These are phyloP conservation scores for Pestalotiopsis sp. DNA, from an alignment of 2,329 filamentous ascomycete species.

Conservation along the genomic window DNA sequence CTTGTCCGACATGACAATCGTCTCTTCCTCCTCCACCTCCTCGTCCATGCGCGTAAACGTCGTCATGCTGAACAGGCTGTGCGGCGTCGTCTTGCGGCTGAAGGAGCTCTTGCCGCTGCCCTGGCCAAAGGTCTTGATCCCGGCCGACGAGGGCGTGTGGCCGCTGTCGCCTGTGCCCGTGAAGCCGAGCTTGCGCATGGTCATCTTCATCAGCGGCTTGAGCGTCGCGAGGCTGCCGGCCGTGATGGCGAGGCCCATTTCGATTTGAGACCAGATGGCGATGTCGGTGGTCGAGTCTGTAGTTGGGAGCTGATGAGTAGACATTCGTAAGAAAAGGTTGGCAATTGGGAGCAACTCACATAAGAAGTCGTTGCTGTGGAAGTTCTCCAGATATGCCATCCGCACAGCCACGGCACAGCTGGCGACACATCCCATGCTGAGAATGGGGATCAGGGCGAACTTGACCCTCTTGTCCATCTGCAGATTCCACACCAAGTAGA, in stretches of 20 bases:
- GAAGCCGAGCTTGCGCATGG: not conserved
- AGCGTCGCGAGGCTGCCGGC: conserved; percentile 30
- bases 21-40: not conserved
- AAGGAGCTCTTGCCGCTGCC: conserved; percentile 5
- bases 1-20: not conserved
- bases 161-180: not conserved
- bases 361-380: conserved; percentile 21
- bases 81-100: not conserved
- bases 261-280: conserved; percentile 33
- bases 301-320: not conserved
- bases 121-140: not conserved
- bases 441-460: conserved; percentile 44
- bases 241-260: conserved; percentile 33
- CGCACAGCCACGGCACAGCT: conserved; percentile 23
- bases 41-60: conserved; percentile 12
- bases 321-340: too few species aligned
- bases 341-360: conserved; percentile 10
- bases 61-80: conserved; percentile 9
- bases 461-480: conserved; percentile 50
- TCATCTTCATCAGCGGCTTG: conserved; percentile 23
- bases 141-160: not conserved
- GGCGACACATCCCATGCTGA: conserved; percentile 48
- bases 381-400: conserved; percentile 19
- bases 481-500: conserved; percentile 48
- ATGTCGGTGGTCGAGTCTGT: conserved; percentile 21